Evolutionary conservation across 768 basidiomycete species (phyloP).

Genomic region (Phylloporus sp.): DNA sequence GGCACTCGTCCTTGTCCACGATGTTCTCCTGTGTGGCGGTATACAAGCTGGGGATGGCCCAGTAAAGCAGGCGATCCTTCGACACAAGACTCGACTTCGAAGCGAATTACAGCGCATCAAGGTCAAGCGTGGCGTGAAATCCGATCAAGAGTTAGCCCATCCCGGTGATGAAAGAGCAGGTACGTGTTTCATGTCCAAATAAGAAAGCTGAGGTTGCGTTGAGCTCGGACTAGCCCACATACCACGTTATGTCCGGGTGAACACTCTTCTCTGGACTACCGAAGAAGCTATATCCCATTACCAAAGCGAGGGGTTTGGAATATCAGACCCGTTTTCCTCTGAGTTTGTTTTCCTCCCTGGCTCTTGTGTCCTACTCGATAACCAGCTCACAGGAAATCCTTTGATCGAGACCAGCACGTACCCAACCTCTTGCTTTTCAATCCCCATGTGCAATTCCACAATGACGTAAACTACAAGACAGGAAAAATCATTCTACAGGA

Average conservation of each 20-base stretch:
- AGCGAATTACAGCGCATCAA: slow-evolving; percentile 86
- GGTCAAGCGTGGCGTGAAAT: slow-evolving; percentile 65
- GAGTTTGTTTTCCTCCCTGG: slow-evolving; percentile 33
- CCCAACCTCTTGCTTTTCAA: slow-evolving; percentile 78
- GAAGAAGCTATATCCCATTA: slow-evolving; percentile 62
- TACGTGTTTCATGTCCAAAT: slow-evolving; percentile 27
- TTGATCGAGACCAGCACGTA: slow-evolving; percentile 75
- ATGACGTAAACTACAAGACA: slow-evolving; percentile 64
- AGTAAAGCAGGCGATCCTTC: slow-evolving; percentile 79
- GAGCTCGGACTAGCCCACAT: slow-evolving; percentile 48
- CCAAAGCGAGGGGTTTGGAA: slow-evolving; percentile 49
- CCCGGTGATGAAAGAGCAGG: slow-evolving; percentile 61
- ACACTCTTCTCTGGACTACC: slow-evolving; percentile 63
- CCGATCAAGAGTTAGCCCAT: slow-evolving; percentile 61
- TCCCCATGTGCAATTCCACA: slow-evolving; percentile 61
- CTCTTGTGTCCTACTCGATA: neutral
- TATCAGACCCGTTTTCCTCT: slow-evolving; percentile 51
- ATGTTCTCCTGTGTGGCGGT: slow-evolving; percentile 76
- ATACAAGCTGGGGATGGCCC: slow-evolving; percentile 92
- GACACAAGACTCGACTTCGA: slow-evolving; percentile 85
- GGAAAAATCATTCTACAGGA: slow-evolving; percentile 94
- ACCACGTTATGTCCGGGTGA: slow-evolving; percentile 84
- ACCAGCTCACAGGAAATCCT: slow-evolving; percentile 47
- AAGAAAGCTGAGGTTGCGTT: neutral
- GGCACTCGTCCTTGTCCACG: slow-evolving; percentile 85